phyloP scores from a whole-genome alignment of 2,329 filamentous ascomycete species.

The Parastagonospora nodorum region DNA sequence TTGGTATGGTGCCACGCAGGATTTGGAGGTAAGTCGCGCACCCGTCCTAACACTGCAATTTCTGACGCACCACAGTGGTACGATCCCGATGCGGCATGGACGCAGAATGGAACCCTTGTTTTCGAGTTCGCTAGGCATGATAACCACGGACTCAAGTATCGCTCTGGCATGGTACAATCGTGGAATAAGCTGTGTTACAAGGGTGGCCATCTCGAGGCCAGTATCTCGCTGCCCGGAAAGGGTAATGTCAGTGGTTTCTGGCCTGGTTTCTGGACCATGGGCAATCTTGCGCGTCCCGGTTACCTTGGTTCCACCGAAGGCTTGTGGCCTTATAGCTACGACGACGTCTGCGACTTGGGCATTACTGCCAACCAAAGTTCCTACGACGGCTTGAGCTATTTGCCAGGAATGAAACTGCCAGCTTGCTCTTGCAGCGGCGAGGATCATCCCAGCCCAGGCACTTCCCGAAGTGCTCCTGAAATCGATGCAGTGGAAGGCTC shows the following conservation, averaged over 20 bases:
- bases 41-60: background rate
- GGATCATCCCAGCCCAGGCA: conserved; percentile 70
- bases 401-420: conserved; percentile 73
- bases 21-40: conserved; percentile 61
- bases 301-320: conserved; percentile 73
- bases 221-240: conserved; percentile 69
- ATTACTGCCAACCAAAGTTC: conserved; percentile 75
- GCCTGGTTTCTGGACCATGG: conserved; percentile 79
- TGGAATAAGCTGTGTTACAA: conserved; percentile 79
- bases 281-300: conserved; percentile 71
- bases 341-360: conserved; percentile 69
- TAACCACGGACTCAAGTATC: conserved; percentile 69
- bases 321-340: conserved; percentile 76
- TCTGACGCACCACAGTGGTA: conserved; percentile 61
- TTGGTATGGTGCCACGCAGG: conserved; percentile 73
- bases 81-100: conserved; percentile 69
- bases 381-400: conserved; percentile 66
- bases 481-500: conserved; percentile 76
- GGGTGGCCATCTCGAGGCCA: conserved; percentile 71
- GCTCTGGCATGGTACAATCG: conserved; percentile 75
- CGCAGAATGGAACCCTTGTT: conserved; percentile 65
- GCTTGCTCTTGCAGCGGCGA: conserved; percentile 68
- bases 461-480: conserved; percentile 70
- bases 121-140: conserved; percentile 68
- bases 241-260: conserved; percentile 73